Evolutionary conservation across 805 yeast species (phyloP), one percentile per base, ranked within the genome.

Genomic region (Dipodascus albidus): DNA sequence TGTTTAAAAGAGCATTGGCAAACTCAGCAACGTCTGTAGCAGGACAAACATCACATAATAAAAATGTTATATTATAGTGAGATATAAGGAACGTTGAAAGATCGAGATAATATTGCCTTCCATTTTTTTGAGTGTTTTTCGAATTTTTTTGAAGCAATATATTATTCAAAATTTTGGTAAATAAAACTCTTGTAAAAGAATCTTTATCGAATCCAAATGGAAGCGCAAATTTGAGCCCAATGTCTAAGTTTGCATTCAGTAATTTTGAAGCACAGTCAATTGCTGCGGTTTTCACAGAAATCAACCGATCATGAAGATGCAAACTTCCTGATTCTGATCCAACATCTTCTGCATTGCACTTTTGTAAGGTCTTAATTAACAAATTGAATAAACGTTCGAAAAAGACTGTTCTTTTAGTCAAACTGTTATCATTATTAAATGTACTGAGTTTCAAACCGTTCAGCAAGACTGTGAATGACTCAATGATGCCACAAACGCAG

Each of bases 201-300:
- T 85, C 84, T 21, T 76, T 76, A 60, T 87, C 87, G 60, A 81
- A 86, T 0, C 95, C 91, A 64, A 87, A 75, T 0, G 93, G 89
- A 15, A 87, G 65, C 1, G 89, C 88, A 64, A 78, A 80, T 51
- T 80, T 80, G 60, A 88, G 70, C 3, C 96, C 95, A 22, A 85
- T 81, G 53, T 84, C 88, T 4, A 84, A 80, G 60, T 88, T 88
- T 2, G 87, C 76, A 59, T 78, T 81, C 49, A 88, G 71, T 52
- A 88, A 66, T 58, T 85, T 85, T 1, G 89, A 80, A 51, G 87
- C 71, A 20, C 86, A 80, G 20, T 72, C 69, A 52, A 87, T 78
- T 9, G 83, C 79, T 65, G 82, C 80, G 19, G 83, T 86, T 20
- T 81, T 75, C 31, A 87, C 51, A 21, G 50, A 31, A 0, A 56